These are phyloP conservation scores for Massariosphaeria phaeospora DNA, from an alignment of 495 filamentous ascomycete genomes.

Conservation along the genomic window DNA sequence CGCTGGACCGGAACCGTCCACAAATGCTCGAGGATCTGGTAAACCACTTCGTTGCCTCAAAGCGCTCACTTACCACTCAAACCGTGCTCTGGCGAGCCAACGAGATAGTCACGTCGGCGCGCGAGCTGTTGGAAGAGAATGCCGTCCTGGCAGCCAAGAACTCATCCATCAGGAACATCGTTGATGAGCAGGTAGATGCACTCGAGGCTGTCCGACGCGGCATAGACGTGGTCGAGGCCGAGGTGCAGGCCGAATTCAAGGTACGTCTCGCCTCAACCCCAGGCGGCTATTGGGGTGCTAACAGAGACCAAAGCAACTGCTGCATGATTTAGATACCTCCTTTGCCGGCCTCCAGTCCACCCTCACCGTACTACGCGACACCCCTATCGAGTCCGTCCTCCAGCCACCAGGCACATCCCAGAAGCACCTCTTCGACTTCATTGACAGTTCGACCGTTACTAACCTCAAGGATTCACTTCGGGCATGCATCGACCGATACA, in stretches of 20 bases:
- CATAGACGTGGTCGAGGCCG: slow-evolving; percentile 50
- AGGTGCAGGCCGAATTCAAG: slow-evolving; percentile 55
- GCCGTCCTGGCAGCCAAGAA: slow-evolving; percentile 74
- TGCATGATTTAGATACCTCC: slow-evolving; percentile 68
- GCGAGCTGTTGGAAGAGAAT: slow-evolving; percentile 71
- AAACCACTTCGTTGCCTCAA: slow-evolving; percentile 76
- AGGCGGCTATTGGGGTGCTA: background rate
- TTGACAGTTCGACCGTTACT: slow-evolving; percentile 75
- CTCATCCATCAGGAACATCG: slow-evolving; percentile 64
- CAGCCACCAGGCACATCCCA: slow-evolving; percentile 61
- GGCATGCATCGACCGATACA: slow-evolving; percentile 53
- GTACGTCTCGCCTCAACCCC: slow-evolving; percentile 22
- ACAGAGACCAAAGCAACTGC: slow-evolving; percentile 44
- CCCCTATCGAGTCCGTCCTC: slow-evolving; percentile 68
- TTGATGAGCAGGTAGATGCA: slow-evolving; percentile 66
- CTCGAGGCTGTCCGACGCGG: slow-evolving; percentile 61
- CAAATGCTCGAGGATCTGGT: slow-evolving; percentile 66
- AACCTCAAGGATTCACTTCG: slow-evolving; percentile 62
- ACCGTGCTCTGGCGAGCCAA: slow-evolving; percentile 80
- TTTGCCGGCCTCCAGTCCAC: slow-evolving; percentile 67
- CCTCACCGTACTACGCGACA: slow-evolving; percentile 62
- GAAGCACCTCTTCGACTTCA: slow-evolving; percentile 80
- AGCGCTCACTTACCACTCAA: slow-evolving; percentile 84
- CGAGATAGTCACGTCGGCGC: slow-evolving; percentile 73
- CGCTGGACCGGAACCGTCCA: slow-evolving; percentile 26